A percentile compares a stretch with the other conserved stretches of the same genome.
Evolutionary conservation across 2,329 filamentous ascomycete species (phyloP).

Genomic region (Colletotrichum ledebouriae): DNA sequence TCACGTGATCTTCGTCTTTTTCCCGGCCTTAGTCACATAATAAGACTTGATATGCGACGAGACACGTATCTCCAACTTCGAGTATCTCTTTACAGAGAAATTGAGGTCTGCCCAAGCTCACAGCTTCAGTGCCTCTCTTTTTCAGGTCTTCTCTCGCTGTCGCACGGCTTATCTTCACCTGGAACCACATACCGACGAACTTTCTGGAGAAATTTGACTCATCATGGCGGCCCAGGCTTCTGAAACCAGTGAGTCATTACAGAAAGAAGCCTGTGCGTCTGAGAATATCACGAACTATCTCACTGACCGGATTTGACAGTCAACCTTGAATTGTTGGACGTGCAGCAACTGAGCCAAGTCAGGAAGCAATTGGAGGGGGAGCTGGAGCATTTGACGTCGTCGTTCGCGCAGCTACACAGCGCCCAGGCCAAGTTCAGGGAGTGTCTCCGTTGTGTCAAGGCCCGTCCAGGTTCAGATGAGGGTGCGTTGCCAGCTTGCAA

Average conservation of each 20-base stretch:
- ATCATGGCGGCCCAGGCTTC: conserved; percentile 38
- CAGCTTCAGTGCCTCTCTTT: neutral
- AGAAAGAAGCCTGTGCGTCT: neutral
- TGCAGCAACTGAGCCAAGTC: conserved; percentile 88
- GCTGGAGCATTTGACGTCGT: conserved; percentile 91
- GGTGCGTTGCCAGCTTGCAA: conserved; percentile 46
- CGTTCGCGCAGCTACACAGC: conserved; percentile 89
- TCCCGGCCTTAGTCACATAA: no score
- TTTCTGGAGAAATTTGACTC: neutral
- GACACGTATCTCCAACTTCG: conserved; percentile 4
- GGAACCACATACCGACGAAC: no score
- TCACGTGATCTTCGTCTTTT: no score
- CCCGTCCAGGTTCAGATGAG: conserved; percentile 50
- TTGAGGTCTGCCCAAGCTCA: neutral
- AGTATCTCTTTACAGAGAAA: neutral
- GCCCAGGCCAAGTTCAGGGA: conserved; percentile 94
- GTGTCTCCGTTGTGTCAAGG: conserved; percentile 82
- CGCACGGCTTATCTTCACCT: neutral
- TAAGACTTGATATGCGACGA: neutral
- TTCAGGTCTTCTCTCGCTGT: neutral
- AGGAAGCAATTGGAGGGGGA: conserved; percentile 98
- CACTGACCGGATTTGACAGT: conserved; percentile 53
- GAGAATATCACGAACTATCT: neutral
- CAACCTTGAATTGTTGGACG: conserved; percentile 80
- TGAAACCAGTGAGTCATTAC: conserved; percentile 35